Base-by-base conservation (phyloP, 2,329 filamentous ascomycete genomes). In the Zymoseptoria brevis region DNA sequence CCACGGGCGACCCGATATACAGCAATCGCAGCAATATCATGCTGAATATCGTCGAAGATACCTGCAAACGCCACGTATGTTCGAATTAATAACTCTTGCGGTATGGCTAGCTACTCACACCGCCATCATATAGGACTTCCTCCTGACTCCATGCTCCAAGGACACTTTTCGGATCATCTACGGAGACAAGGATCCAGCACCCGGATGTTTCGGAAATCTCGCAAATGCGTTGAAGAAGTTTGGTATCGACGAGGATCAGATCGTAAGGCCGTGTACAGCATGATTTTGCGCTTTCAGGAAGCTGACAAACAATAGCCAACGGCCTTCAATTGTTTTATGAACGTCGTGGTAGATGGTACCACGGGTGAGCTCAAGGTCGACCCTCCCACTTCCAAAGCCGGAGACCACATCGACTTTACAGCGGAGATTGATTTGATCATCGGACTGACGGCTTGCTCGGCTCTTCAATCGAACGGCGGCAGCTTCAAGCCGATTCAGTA, bases 311-410 rank as follows among this genome's bases (percentile, higher is more conserved):
- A 24, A 24, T 4, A 68, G 11, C 67, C 67, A 21, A 64, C 60
- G 35, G 63, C 67, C 2, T 68, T 69, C 59, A 68, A 68, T 35
- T 67, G 65, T 54, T 68, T 69, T 49, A 69, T 69, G 67, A 67
- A 69, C 24, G 66, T 69, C 13, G 60, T 62, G 21, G 57, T 69
- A n/a, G 64, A 67, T 60, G 62, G 62, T 3, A 45, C 61, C 19
- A 67, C 63, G 11, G 66, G 65, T 9, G 60, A 62, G 41, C 55
- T 69, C 48, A 65, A 58, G 35, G 66, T 69, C 13, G 22, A 64
- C 21, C 64, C 66, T n/a, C 66, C 66, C 9, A 62, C 64, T 21
- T 62, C 62, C 0, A 67, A 68, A 53, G 59, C 67, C 0, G 67
- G 67, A 2, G 67, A 69, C 56, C 59, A 65, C 51, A 62, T 69